Evolutionary conservation across 345 rosid genomes (phyloP), one percentile per base, ranked within the genome.

Genomic region (Fremontodendron californicum): DNA sequence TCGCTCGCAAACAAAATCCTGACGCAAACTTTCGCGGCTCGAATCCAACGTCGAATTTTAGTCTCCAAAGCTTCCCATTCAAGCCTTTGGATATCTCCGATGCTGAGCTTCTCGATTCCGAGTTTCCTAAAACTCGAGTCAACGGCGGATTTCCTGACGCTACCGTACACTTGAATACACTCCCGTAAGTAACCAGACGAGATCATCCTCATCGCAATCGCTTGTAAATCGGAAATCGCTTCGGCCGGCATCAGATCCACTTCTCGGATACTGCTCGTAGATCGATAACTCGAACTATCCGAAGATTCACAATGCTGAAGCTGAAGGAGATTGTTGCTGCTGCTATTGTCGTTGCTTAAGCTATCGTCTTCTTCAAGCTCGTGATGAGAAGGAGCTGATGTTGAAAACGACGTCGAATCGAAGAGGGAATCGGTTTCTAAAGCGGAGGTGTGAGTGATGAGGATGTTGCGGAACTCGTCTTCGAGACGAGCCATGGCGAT

Each of bases 401-500:
- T 1, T 5, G 84, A 81, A 21, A 89, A 83, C 54, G 80, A 85
- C 65, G 85, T 25, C 35, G 83, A 71, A 73, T 84, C 88, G 23
- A 84, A 55, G 35, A 88, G 85, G 0, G 90, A 87, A 58, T 90
- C 94, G 2, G 87, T 75, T 64, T 96, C 97, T 37, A 96, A 69
- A 4, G 98, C 92, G 23, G 86, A 76, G 31, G 90, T 82, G 77
- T 93, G 87, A 13, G 71, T 82, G 45, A 93, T 87, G 21, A 96
- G 90, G 42, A 96, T 91, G 82, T 82, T 90, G 42, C 96, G 87
- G 65, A 96, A 96, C 94, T 96, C 99, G 78, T 96, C 99, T 74
- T 93, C 98, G 1, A 96, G 92, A 6, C 99, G 85, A 43, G 98
- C 98, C 99, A 96, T 96, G 66, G 99, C 97, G 91, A 96, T 93